phyloP scores from a whole-genome alignment of 495 filamentous ascomycete species.

The Chaetomidium leptoderma region DNA sequence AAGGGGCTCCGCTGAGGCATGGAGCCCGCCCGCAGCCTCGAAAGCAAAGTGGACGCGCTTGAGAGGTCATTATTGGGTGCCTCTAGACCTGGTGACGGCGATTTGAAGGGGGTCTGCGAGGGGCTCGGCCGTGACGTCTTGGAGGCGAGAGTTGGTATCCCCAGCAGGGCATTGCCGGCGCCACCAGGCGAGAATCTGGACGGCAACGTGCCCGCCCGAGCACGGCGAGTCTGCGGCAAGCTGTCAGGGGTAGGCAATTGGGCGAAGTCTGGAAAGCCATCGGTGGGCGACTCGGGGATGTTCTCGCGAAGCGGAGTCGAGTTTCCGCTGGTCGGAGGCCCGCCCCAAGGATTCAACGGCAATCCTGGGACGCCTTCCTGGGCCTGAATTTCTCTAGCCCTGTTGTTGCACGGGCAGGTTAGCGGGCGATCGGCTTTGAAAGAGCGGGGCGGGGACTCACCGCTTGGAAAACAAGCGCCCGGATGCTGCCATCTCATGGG shows the following conservation, averaged over 20 bases:
- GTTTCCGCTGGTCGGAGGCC: slow-evolving; percentile 86
- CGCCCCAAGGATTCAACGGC: slow-evolving; percentile 81
- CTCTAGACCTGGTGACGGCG: slow-evolving; percentile 70
- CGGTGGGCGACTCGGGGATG: slow-evolving; percentile 94
- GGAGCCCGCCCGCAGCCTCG: slow-evolving; percentile 86
- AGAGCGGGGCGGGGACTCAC: slow-evolving; percentile 49
- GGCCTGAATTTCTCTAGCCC: slow-evolving; percentile 93
- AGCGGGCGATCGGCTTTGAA: slow-evolving; percentile 22
- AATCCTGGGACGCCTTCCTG: slow-evolving; percentile 75
- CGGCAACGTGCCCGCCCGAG: slow-evolving; percentile 92
- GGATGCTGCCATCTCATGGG: slow-evolving; percentile 75
- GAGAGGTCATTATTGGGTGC: slow-evolving; percentile 42
- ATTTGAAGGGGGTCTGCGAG: slow-evolving; percentile 84
- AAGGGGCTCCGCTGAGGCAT: slow-evolving; percentile 85
- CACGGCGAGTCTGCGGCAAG: slow-evolving; percentile 58
- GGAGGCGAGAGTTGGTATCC: slow-evolving; percentile 62
- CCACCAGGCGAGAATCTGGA: slow-evolving; percentile 79
- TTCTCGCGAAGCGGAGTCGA: slow-evolving; percentile 95
- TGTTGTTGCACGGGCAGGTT: slow-evolving; percentile 32
- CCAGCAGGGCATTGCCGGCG: slow-evolving; percentile 53
- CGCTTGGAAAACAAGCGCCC: slow-evolving; percentile 81
- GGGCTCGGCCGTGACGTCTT: slow-evolving; percentile 86
- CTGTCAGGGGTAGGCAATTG: slow-evolving; percentile 56
- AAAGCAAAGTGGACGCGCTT: slow-evolving; percentile 68
- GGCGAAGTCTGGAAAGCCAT: slow-evolving; percentile 88